phyloP scores from a whole-genome alignment of 2,329 filamentous ascomycete genomes.

The Verticillium albo-atrum region DNA sequence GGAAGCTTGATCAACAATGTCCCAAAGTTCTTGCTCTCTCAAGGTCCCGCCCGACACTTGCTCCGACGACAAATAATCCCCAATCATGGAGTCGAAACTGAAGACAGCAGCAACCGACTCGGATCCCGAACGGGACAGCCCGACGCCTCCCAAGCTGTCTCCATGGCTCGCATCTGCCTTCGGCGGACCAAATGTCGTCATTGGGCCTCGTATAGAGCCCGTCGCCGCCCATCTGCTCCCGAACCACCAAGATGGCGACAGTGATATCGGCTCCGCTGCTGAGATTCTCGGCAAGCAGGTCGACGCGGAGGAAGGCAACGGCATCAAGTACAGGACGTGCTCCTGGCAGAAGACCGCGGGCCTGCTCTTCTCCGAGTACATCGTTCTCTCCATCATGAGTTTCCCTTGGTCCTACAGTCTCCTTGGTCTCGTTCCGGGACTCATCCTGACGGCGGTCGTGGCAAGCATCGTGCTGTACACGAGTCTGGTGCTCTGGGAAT shows the following conservation, averaged over 20 bases:
- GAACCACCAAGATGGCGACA: slow-evolving; percentile 26
- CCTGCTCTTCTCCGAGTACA: slow-evolving; percentile 91
- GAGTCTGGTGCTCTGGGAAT: slow-evolving; percentile 61
- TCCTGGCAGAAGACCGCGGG: slow-evolving; percentile 94
- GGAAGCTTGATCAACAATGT: neutral
- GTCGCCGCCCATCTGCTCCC: slow-evolving; percentile 27
- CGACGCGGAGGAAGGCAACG: slow-evolving; percentile 68
- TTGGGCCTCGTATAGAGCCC: slow-evolving; percentile 51
- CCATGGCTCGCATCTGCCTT: slow-evolving; percentile 17
- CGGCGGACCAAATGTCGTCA: slow-evolving; percentile 31
- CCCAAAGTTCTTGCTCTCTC: neutral
- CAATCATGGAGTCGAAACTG: neutral
- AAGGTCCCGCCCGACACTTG: neutral
- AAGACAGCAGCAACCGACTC: neutral
- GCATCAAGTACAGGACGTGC: slow-evolving; percentile 89
- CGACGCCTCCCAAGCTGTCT: neutral
- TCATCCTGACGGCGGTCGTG: slow-evolving; percentile 78
- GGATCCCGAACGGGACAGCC: neutral
- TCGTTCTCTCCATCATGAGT: slow-evolving; percentile 72
- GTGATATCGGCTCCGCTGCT: slow-evolving; percentile 36
- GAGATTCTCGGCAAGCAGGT: slow-evolving; percentile 63
- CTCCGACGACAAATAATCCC: neutral
- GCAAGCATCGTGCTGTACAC: slow-evolving; percentile 81
- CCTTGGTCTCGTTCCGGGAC: slow-evolving; percentile 76
- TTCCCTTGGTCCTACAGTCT: slow-evolving; percentile 92